Percentiles rank a stretch among this genome's conserved stretches.
Evolutionary conservation across 208 protist genomes (phyloP).

Genomic region (Acanthamoeba quina): DNA sequence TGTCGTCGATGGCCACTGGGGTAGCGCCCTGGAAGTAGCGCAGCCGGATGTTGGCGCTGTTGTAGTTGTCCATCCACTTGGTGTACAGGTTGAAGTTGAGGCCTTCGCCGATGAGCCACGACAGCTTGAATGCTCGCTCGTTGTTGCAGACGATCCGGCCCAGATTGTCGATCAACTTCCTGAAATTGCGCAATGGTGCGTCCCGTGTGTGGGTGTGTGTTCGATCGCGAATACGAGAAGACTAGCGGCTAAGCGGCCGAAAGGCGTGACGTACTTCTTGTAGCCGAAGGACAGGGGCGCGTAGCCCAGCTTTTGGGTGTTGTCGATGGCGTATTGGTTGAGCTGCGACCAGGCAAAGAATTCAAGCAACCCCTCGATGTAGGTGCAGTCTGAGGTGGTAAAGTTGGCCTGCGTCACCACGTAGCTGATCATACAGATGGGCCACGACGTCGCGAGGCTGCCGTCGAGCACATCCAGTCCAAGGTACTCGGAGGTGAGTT

Average conservation of each 20-base stretch:
- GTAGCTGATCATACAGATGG: conserved; percentile 68
- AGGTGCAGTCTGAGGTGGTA: conserved; percentile 40
- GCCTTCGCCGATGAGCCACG: conserved; percentile 46
- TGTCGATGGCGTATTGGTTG: conserved; percentile 35
- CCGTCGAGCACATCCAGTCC: conserved; percentile 12
- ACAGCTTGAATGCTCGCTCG: conserved; percentile 15
- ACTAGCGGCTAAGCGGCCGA: background rate
- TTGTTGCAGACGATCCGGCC: background rate
- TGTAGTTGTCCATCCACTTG: conserved; percentile 28
- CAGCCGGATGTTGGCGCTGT: background rate
- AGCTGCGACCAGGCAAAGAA: conserved; percentile 70
- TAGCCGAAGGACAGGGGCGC: conserved; percentile 19
- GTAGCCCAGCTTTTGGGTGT: background rate
- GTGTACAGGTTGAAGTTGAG: conserved; percentile 40
- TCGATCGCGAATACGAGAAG: background rate
- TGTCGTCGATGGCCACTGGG: background rate
- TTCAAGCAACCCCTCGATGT: conserved; percentile 49
- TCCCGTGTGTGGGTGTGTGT: background rate
- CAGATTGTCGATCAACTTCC: background rate
- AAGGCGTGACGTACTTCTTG: background rate
- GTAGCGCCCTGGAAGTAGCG: conserved; percentile 32
- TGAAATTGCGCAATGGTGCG: background rate
- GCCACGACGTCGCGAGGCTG: conserved; percentile 44
- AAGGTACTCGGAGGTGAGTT: conserved; percentile 17
- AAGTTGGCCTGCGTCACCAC: background rate